These are phyloP conservation scores for Russula sp. DNA, from an alignment of 768 basidiomycete species.

Conservation along the genomic window DNA sequence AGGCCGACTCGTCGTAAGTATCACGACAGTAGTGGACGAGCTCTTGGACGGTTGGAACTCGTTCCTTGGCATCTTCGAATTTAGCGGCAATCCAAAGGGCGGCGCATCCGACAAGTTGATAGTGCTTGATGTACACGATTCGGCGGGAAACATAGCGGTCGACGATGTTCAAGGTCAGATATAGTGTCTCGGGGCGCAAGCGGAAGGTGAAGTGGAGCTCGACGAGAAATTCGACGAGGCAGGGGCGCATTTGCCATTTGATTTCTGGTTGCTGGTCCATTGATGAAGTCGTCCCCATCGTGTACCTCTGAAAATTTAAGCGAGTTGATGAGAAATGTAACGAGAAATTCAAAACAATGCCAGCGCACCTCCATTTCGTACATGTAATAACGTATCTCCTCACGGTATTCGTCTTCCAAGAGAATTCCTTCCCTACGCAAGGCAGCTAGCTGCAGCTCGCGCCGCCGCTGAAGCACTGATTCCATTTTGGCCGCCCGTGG, in stretches of 20 bases:
- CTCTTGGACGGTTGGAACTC: conserved; percentile 93
- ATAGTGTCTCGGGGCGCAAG: conserved; percentile 96
- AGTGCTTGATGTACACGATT: conserved; percentile 98
- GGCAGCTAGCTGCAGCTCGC: conserved; percentile 64
- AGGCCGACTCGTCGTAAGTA: conserved; percentile 95
- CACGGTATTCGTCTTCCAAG: conserved; percentile 92
- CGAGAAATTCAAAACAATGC: neutral
- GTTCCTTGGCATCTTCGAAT: conserved; percentile 98
- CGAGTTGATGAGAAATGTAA: conserved; percentile 19
- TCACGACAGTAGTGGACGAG: conserved; percentile 94
- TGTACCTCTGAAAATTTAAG: conserved; percentile 55
- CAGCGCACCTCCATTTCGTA: conserved; percentile 93
- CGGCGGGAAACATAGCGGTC: conserved; percentile 99
- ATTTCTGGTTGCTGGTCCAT: conserved; percentile 99
- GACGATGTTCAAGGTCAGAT: conserved; percentile 97
- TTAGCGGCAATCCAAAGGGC: conserved; percentile 99
- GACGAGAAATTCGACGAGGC: conserved; percentile 97
- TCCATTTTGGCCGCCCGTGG: conserved; percentile 65
- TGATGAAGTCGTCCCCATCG: conserved; percentile 87
- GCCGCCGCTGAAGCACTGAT: conserved; percentile 60
- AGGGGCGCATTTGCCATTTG: conserved; percentile 98
- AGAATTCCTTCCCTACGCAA: conserved; percentile 71
- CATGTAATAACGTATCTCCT: conserved; percentile 94
- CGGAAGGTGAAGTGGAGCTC: conserved; percentile 98
- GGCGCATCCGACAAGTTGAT: conserved; percentile 97